phyloP scores from a whole-genome alignment of 2,329 filamentous ascomycete genomes.

The Coniochaeta hoffmannii region DNA sequence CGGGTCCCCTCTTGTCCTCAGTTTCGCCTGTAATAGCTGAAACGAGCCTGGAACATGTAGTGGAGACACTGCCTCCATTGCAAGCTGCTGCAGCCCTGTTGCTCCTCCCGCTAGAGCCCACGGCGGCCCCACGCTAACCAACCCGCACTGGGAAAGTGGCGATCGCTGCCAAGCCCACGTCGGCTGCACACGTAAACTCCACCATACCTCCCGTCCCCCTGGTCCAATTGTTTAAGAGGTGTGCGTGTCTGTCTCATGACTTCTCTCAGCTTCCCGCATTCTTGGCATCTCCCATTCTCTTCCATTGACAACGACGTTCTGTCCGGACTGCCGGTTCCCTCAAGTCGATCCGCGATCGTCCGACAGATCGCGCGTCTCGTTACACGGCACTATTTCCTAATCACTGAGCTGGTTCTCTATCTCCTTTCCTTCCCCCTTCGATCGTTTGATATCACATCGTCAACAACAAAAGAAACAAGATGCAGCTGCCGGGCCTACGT shows the following conservation, averaged over 20 bases:
- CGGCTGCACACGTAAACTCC: not conserved
- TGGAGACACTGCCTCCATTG: not conserved
- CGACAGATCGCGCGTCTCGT: not conserved
- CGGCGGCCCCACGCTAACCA: not conserved
- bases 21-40: not conserved
- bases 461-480: not conserved
- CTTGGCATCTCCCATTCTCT: not conserved
- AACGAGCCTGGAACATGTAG: conserved; percentile 2
- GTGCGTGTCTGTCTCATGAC: not conserved
- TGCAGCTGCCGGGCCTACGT: not conserved
- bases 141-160: not conserved
- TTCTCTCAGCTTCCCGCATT: not conserved
- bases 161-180: not conserved
- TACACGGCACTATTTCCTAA: not conserved
- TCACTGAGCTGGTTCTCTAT: not conserved
- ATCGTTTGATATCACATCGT: not conserved
- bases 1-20: too few species aligned
- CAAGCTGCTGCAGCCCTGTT: not conserved
- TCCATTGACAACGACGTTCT: not conserved
- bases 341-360: not conserved
- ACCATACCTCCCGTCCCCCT: not conserved
- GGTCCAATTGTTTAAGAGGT: not conserved
- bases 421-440: not conserved
- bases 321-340: not conserved
- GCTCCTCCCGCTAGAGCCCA: not conserved